Evolutionary conservation across 352 stramenopile species (phyloP).

Genomic region (Pythium aquatile): DNA sequence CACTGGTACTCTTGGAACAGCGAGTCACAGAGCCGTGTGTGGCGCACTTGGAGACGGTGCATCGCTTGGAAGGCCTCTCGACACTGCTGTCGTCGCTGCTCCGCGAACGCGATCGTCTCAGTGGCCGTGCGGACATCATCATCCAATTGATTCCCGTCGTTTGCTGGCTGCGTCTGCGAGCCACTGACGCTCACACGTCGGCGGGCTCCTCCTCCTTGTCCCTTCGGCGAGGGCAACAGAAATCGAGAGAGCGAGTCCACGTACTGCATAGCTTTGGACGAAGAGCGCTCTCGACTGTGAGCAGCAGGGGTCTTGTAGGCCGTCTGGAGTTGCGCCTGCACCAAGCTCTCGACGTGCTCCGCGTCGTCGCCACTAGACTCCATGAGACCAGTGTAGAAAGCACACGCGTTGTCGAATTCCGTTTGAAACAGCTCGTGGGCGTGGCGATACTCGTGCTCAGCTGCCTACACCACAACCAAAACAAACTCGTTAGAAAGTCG

Average conservation of each 20-base stretch:
- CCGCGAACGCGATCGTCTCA: constrained; percentile 5
- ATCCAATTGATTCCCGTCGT: neutral
- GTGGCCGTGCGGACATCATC: neutral
- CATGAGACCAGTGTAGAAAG: neutral
- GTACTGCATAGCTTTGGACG: constrained; percentile 28
- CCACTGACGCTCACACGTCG: neutral
- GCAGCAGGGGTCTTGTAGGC: neutral
- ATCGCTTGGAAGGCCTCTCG: constrained; percentile 19
- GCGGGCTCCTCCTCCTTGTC: neutral
- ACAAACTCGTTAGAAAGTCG: neutral
- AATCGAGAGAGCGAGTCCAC: constrained; percentile 21
- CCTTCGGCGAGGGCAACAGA: constrained; percentile 4
- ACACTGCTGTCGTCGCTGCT: constrained; percentile 19
- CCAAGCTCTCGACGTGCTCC: neutral
- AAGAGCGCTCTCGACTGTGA: constrained; percentile 3
- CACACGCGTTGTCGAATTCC: constrained; percentile 17
- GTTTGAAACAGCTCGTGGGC: constrained; percentile 12
- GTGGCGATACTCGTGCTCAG: constrained; percentile 13
- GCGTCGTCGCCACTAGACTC: neutral
- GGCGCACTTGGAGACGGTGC: constrained; percentile 21
- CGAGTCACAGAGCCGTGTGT: constrained; percentile 24
- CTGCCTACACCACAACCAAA: constrained; percentile 1
- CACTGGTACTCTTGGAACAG: constrained; percentile 28
- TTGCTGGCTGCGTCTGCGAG: neutral
- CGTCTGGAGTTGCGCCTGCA: constrained; percentile 7